Evolutionary conservation across 495 filamentous ascomycete genomes (phyloP).

Genomic region (Peziza echinospora): DNA sequence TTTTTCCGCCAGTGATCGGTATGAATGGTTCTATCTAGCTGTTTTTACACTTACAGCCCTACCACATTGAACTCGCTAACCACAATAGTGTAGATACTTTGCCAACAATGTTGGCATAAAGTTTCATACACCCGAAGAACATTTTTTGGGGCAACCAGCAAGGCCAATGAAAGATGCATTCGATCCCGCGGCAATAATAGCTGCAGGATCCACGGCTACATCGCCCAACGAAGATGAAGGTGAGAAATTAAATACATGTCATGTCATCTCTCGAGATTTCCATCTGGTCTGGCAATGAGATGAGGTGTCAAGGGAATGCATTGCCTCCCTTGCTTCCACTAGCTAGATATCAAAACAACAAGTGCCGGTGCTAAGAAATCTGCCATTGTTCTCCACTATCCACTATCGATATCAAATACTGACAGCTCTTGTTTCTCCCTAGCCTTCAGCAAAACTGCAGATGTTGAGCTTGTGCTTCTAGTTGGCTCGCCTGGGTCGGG

Average conservation of each 20-base stretch:
- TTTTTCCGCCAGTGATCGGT: constrained; percentile 66
- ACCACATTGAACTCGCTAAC: not conserved
- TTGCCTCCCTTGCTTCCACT: no score
- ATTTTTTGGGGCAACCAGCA: constrained; percentile 46
- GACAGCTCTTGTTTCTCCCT: no score
- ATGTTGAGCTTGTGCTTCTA: constrained; percentile 59
- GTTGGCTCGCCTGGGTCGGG: constrained; percentile 75
- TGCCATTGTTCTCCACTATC: no score
- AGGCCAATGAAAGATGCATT: constrained; percentile 45
- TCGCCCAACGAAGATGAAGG: constrained; percentile 11
- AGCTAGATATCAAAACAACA: no score
- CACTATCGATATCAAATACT: no score
- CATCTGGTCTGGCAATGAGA: no score
- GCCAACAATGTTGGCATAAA: constrained; percentile 58
- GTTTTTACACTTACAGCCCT: not conserved
- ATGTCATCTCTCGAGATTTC: no score
- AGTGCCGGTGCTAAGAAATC: no score
- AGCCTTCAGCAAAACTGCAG: constrained; percentile 39
- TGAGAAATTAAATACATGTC: no score
- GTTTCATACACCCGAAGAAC: constrained; percentile 79
- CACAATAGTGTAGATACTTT: constrained; percentile 35
- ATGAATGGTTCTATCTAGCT: constrained; percentile 6
- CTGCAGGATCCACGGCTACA: constrained; percentile 24
- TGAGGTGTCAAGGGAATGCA: no score
- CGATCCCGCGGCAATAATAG: constrained; percentile 26